Conservation (phyloP, 2,329 filamentous ascomycete species). For the Escovopsis sp. region DNA sequence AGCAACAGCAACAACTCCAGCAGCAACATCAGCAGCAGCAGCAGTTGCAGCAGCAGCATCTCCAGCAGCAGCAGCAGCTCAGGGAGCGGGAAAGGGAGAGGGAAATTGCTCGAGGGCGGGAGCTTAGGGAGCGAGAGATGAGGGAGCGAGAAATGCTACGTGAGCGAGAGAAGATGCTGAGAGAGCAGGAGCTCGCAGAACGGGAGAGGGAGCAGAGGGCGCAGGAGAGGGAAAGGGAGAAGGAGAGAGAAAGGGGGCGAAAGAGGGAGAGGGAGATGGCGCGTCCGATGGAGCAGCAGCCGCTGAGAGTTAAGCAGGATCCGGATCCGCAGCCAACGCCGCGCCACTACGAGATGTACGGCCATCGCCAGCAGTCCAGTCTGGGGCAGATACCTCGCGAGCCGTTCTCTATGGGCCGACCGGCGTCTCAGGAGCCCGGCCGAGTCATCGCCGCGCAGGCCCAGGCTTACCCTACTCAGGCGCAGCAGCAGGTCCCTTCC, state of each 20-base stretch:
- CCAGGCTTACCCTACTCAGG: conserved; percentile 14
- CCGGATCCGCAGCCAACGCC: conserved; percentile 25
- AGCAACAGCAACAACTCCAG: conserved; percentile 11
- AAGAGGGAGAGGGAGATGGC: conserved; percentile 15
- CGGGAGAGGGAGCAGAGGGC: conserved; percentile 6
- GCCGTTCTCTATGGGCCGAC: conserved; percentile 21
- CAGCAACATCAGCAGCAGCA: conserved; percentile 11
- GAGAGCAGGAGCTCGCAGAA: not conserved
- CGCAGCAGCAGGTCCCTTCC: conserved; percentile 20
- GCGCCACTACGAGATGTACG: conserved; percentile 30
- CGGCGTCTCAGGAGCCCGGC: conserved; percentile 27
- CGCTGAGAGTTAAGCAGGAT: conserved; percentile 33
- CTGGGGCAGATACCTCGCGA: conserved; percentile 25
- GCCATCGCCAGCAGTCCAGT: conserved; percentile 24
- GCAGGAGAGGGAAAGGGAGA: conserved; percentile 8
- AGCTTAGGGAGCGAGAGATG: conserved; percentile 5
- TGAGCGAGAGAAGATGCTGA: conserved; percentile 7
- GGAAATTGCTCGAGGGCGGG: conserved; percentile 7
- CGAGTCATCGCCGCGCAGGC: conserved; percentile 22
- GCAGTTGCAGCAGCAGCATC: conserved; percentile 7
- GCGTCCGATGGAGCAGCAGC: conserved; percentile 15
- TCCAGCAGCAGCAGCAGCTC: conserved; percentile 3
- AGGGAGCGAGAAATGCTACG: conserved; percentile 9
- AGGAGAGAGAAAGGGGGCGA: conserved; percentile 11
- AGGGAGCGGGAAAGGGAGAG: conserved; percentile 7